A percentile compares a stretch with the other conserved stretches of the same genome.
Conservation (phyloP, 2,329 filamentous ascomycete genomes). For the Fusarium sacchari region DNA sequence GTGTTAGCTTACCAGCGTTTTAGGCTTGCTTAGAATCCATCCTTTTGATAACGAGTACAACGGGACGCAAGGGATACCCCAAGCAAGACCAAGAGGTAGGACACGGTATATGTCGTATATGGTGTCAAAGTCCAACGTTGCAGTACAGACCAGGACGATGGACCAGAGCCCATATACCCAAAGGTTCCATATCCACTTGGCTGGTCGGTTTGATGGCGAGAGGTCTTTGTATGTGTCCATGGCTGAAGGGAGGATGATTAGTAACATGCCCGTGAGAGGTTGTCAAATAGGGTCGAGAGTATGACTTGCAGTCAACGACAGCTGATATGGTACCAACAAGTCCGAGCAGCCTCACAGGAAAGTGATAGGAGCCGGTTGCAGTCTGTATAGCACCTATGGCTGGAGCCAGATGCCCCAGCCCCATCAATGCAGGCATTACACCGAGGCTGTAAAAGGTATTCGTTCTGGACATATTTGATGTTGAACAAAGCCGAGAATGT, state of each 20-base stretch:
- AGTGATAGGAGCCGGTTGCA: conserved; percentile 12
- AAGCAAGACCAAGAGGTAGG: conserved; percentile 17
- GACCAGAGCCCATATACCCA: conserved; percentile 12
- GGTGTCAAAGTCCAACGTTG: background rate
- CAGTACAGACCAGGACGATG: background rate
- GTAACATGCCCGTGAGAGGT: background rate
- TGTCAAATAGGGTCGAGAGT: too few relatives aligned
- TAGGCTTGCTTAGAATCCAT: conserved; percentile 7
- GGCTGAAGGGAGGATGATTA: background rate
- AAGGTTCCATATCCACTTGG: conserved; percentile 9
- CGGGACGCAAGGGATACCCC: conserved; percentile 18
- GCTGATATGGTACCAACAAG: conserved; percentile 18
- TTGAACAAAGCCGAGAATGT: background rate
- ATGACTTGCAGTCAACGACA: conserved; percentile 7
- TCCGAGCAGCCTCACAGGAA: conserved; percentile 6
- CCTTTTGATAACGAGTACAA: background rate
- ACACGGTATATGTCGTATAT: conserved; percentile 20
- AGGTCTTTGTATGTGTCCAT: conserved; percentile 27
- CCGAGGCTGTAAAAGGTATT: conserved; percentile 22
- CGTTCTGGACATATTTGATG: background rate
- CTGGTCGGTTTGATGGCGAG: background rate
- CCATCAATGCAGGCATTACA: conserved; percentile 20
- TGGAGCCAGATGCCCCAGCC: conserved; percentile 12
- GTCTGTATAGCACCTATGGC: conserved; percentile 17
- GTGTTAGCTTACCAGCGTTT: conserved; percentile 2